Evolutionary conservation across 257 asterid species (phyloP), one percentile per base, ranked within the genome.

Genomic region (Vinca minor): DNA sequence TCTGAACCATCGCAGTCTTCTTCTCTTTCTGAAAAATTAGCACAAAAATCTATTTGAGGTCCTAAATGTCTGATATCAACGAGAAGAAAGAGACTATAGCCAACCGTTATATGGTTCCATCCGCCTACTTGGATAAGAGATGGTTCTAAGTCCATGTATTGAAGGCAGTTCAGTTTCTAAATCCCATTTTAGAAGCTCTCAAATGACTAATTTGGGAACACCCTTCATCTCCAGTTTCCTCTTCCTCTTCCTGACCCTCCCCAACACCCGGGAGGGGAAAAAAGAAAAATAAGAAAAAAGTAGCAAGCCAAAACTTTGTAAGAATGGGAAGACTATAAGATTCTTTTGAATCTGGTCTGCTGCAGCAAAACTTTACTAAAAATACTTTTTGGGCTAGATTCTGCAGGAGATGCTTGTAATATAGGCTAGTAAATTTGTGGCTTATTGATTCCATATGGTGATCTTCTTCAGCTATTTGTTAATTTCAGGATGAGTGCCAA

Each of bases 401-500:
- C 29, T 28, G 42, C 10, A 21, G n/a, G 23, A 14, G 44, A n/a
- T 25, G 20, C 55, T 38, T 38, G 62, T 36, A 50, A 56, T 31
- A 18, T 56, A 29, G 41, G 41, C 61, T 55, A 55, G 14, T 31
- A 6, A 5, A n/a, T n/a, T 15, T 17, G 17, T 56, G 26, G 28
- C 32, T 61, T 23, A 32, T 46, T 53, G 65, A 21, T 18, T 50
- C 42, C 21, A 63, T 28, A 34, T 38, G 58, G 58, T 70, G 36
- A 44, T 46, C 21, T 26, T 46, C 63, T 52, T 25, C 38, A 53
- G 64, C 20, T 59, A 50, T 18, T 50, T n/a, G n/a, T 62, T 42
- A 9, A 41, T 54, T 77, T 58, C 84, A 89, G 97, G 97, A 87
- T 32, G 97, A 87, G 72, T 89, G 97, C 79, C 67, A 78, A 74